A percentile compares a stretch with the other conserved stretches of the same genome.
Evolutionary conservation across 2,329 filamentous ascomycete genomes (phyloP).

Genomic region (Ceratocystis harringtonii): DNA sequence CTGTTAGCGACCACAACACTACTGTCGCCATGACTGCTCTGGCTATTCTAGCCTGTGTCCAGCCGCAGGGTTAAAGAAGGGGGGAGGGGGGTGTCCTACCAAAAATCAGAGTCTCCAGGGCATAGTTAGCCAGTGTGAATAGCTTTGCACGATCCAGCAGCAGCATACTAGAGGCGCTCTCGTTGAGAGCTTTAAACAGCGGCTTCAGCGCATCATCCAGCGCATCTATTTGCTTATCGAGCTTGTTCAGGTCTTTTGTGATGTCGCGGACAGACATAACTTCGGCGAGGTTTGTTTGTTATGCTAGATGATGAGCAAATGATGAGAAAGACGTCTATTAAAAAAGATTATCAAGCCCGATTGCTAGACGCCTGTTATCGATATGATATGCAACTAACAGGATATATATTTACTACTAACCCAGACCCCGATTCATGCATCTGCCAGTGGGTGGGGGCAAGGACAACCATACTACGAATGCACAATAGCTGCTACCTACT

Average conservation of each 20-base stretch:
- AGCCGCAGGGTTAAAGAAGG: background rate
- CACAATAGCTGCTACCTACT: too few relatives aligned
- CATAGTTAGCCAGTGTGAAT: constrained; percentile 73
- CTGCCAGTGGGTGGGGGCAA: too few relatives aligned
- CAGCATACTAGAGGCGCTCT: constrained; percentile 62
- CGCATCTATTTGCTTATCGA: constrained; percentile 65
- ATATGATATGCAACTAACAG: too few relatives aligned
- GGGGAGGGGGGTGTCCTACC: constrained; percentile 32
- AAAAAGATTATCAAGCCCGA: too few relatives aligned
- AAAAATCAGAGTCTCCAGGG: constrained; percentile 81
- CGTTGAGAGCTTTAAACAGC: constrained; percentile 51
- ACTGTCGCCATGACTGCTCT: background rate
- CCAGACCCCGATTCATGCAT: too few relatives aligned
- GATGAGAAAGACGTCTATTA: too few relatives aligned
- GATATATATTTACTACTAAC: too few relatives aligned
- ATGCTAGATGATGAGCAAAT: too few relatives aligned
- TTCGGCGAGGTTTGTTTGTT: too few relatives aligned
- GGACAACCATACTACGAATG: too few relatives aligned
- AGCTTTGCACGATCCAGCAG: constrained; percentile 93
- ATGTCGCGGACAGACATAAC: constrained; percentile 39
- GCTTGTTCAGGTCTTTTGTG: constrained; percentile 51
- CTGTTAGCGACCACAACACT: constrained; percentile 6
- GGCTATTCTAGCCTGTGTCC: too few relatives aligned
- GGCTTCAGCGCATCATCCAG: constrained; percentile 61
- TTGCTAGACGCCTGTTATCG: too few relatives aligned